Evolutionary conservation across 345 rosid genomes (phyloP).

Genomic region (Gossypium arboreum): DNA sequence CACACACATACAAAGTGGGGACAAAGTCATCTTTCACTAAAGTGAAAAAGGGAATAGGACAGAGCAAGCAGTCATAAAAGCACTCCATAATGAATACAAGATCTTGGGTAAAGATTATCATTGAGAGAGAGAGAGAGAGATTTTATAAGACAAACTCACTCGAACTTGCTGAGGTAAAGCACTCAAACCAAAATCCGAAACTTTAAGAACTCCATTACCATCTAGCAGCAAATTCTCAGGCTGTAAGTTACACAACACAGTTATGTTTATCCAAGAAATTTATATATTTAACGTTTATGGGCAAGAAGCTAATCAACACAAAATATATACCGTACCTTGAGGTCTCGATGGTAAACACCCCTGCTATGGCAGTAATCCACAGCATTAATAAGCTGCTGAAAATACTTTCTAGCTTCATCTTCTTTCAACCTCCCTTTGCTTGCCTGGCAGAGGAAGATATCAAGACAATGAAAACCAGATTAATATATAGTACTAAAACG

Average conservation of each 20-base stretch:
- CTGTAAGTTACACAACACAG: constrained; percentile 41
- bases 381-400: constrained; percentile 95
- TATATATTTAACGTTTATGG: constrained; percentile 2
- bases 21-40: background rate
- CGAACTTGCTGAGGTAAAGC: constrained; percentile 99
- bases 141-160: constrained; percentile 38
- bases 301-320: background rate
- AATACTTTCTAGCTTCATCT: constrained; percentile 93
- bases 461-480: constrained; percentile 7
- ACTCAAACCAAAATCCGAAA: constrained; percentile 97
- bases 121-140: background rate
- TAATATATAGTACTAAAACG: background rate
- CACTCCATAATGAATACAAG: background rate
- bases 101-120: background rate
- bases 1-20: background rate
- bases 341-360: constrained; percentile 92
- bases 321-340: constrained; percentile 53
- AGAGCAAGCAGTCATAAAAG: constrained; percentile 9
- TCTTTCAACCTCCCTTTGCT: constrained; percentile 92
- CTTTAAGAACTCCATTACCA: constrained; percentile 79
- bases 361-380: constrained; percentile 98
- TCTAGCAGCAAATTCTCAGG: constrained; percentile 96
- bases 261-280: background rate
- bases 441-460: constrained; percentile 41
- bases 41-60: background rate